Evolutionary conservation across 257 asterid genomes (phyloP).

Genomic region (Schizonepeta tenuifolia): DNA sequence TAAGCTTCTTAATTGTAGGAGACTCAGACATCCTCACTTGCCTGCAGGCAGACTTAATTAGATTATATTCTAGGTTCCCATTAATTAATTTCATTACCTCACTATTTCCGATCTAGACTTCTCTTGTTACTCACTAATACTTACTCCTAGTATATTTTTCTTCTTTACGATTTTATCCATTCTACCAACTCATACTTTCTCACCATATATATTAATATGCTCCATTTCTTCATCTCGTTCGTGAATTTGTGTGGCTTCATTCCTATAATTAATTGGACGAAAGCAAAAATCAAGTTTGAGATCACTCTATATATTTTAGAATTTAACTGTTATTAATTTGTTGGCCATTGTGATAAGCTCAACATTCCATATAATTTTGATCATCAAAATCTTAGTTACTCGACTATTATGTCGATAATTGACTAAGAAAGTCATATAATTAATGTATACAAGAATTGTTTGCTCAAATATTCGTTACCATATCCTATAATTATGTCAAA

Average conservation of each 20-base stretch:
- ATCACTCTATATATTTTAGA: not conserved
- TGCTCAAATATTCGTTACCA: no score
- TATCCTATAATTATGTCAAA: no score
- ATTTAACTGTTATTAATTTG: not conserved
- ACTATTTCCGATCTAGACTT: constrained; percentile 24
- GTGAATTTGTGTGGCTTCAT: not conserved
- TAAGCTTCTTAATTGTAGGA: constrained; percentile 28
- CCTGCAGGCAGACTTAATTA: constrained; percentile 14
- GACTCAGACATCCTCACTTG: not conserved
- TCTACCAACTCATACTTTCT: not conserved
- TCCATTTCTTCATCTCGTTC: not conserved
- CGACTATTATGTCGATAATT: no score
- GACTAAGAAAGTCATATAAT: no score
- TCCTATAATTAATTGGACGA: not conserved
- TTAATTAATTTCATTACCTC: not conserved
- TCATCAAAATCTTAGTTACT: no score
- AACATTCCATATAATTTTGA: not conserved
- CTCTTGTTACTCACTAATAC: constrained; percentile 17
- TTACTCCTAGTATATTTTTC: no score
- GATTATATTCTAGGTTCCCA: constrained; percentile 7
- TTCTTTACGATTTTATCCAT: not conserved
- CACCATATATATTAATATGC: no score
- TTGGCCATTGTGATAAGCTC: not conserved
- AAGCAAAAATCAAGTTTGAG: no score
- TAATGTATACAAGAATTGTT: no score